Evolutionary conservation across 202 grass and related monocot genomes (phyloP).

Genomic region (Panicum virgatum): DNA sequence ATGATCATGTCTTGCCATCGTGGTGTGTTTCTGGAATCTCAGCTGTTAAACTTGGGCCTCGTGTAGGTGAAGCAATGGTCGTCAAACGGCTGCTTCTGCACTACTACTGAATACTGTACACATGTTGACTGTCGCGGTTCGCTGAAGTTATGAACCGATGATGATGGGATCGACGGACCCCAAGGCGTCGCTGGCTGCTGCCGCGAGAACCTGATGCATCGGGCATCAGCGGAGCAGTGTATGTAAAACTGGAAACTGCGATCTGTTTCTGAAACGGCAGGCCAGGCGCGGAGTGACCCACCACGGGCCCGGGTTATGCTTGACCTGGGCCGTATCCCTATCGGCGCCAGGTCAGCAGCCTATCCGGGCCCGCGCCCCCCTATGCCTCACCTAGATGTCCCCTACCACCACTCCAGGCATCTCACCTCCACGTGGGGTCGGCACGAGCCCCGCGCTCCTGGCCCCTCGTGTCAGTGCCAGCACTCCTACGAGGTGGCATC

Average conservation of each 20-base stretch:
- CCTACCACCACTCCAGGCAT: no score
- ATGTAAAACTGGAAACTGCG: neutral
- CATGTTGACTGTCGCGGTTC: neutral
- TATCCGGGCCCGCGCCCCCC: conserved; percentile 1
- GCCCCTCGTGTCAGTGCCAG: conserved; percentile 10
- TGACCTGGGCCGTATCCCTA: neutral
- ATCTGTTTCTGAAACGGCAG: conserved; percentile 5
- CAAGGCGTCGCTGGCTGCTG: neutral
- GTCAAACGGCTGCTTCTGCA: neutral
- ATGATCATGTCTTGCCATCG: neutral
- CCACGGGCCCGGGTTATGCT: neutral
- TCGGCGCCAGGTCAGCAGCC: conserved; percentile 46
- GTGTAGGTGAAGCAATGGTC: neutral
- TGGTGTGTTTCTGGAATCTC: neutral
- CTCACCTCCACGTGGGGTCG: conserved; percentile 18
- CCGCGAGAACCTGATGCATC: neutral
- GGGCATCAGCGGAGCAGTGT: neutral
- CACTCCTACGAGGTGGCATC: neutral
- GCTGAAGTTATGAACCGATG: neutral
- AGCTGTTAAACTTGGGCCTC: no score
- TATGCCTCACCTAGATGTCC: neutral
- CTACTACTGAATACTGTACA: neutral
- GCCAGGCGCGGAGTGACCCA: neutral
- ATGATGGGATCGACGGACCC: neutral
- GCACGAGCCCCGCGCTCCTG: neutral